Evolutionary conservation across 192 early-diverging fungal genomes (phyloP).

Genomic region (Phycomyces blakesleeanus): DNA sequence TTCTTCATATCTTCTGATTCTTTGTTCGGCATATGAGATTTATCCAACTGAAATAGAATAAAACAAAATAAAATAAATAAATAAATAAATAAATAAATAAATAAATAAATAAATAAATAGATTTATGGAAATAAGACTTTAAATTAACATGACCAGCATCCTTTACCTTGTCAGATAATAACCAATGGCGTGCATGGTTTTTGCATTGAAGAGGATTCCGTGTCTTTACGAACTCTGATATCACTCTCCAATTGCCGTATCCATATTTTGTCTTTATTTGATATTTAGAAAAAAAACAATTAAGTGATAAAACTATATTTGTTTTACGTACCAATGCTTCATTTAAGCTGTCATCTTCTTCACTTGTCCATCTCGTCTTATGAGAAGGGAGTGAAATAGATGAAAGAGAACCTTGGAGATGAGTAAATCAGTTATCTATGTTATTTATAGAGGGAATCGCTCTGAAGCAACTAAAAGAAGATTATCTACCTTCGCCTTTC

Average conservation of each 20-base stretch:
- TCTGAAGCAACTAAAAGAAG: too few relatives aligned
- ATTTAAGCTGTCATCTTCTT: slow-evolving; percentile 53
- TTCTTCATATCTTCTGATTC: not conserved
- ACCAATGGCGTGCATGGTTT: slow-evolving; percentile 57
- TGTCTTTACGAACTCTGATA: slow-evolving; percentile 47
- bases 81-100: too few relatives aligned
- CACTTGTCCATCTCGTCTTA: slow-evolving; percentile 53
- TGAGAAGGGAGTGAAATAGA: slow-evolving; percentile 48
- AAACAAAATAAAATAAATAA: too few relatives aligned
- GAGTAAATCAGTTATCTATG: not conserved
- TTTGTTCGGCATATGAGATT: not conserved
- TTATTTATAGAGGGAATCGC: too few relatives aligned
- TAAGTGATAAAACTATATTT: not conserved
- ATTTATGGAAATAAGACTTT: too few relatives aligned
- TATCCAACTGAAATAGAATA: not conserved
- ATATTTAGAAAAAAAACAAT: not conserved
- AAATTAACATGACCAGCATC: not conserved
- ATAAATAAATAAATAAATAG: too few relatives aligned
- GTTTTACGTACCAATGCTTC: slow-evolving; percentile 42
- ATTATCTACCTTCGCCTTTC: slow-evolving; percentile 9
- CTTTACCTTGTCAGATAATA: slow-evolving; percentile 39
- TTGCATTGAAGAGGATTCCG: slow-evolving; percentile 59
- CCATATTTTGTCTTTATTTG: slow-evolving; percentile 39
- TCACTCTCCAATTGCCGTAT: slow-evolving; percentile 55
- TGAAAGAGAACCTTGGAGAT: slow-evolving; percentile 1